Evolutionary conservation across 805 yeast genomes (phyloP).

Genomic region (Candida ipomoeae): DNA sequence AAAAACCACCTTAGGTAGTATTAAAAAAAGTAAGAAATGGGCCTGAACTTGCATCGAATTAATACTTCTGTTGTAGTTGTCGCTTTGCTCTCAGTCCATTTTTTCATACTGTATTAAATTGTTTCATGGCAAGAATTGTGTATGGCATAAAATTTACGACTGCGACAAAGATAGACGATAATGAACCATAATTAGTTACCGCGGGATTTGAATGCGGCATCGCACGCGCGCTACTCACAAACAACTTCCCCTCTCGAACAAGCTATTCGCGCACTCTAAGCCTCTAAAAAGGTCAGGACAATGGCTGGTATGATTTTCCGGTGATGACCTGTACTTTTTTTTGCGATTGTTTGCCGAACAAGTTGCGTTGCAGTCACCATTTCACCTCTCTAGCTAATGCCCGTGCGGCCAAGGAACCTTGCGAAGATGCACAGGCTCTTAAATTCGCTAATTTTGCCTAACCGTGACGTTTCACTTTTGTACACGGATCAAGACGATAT

Average conservation of each 20-base stretch:
- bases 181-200: not conserved
- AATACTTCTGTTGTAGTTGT: not conserved
- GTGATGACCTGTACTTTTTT: not conserved
- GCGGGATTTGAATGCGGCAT: not conserved
- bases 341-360: not conserved
- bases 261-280: not conserved
- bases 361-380: not conserved
- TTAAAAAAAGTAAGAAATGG: not conserved
- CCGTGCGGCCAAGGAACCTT: conserved; percentile 1
- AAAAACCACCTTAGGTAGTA: not conserved
- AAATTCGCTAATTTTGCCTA: not conserved
- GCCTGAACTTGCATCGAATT: not conserved
- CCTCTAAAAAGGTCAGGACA: not conserved
- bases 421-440: conserved; percentile 3
- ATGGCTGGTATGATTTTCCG: not conserved
- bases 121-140: not conserved
- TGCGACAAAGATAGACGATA: not conserved
- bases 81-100: not conserved
- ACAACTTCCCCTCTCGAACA: not conserved
- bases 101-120: not conserved
- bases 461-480: not conserved
- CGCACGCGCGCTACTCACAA: not conserved
- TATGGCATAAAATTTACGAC: conserved; percentile 1
- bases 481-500: not conserved
- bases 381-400: not conserved